phyloP scores from a whole-genome alignment of 257 asterid species.

The Solanum chilense region DNA sequence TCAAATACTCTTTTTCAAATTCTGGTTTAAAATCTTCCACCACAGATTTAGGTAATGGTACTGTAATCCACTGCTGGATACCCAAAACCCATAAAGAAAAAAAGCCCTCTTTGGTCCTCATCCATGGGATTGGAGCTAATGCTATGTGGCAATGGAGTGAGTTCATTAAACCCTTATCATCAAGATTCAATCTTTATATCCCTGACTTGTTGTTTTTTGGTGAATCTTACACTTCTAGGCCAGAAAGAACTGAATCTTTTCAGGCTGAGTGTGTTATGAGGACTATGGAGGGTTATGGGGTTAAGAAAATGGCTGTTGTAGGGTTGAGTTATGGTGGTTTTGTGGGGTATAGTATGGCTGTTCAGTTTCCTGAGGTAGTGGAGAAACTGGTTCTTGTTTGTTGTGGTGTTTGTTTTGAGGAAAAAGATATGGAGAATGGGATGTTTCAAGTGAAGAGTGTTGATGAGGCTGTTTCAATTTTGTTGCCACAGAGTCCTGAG shows the following conservation, averaged over 20 bases:
- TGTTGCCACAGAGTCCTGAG: conserved; percentile 61
- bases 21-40: conserved; percentile 59
- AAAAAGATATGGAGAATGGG: conserved; percentile 70
- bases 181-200: conserved; percentile 60
- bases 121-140: conserved; percentile 82
- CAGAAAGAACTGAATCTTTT: conserved; percentile 52
- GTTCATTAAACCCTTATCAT: conserved; percentile 52
- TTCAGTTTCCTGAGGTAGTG: conserved; percentile 57
- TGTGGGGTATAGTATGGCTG: conserved; percentile 71
- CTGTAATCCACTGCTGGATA: conserved; percentile 63
- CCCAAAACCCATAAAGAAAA: conserved; percentile 43
- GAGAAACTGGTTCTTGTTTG: conserved; percentile 61
- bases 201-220: conserved; percentile 77
- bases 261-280: conserved; percentile 62
- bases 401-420: conserved; percentile 69
- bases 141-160: conserved; percentile 95
- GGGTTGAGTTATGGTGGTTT: conserved; percentile 88
- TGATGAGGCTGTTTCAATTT: conserved; percentile 50
- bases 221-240: conserved; percentile 46
- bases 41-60: conserved; percentile 51
- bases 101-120: conserved; percentile 44
- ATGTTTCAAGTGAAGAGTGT: conserved; percentile 59
- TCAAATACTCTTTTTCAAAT: conserved; percentile 44
- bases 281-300: conserved; percentile 55
- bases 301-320: conserved; percentile 37